Base-by-base conservation (phyloP, 192 early-diverging fungal genomes). In the Backusella macrospora region DNA sequence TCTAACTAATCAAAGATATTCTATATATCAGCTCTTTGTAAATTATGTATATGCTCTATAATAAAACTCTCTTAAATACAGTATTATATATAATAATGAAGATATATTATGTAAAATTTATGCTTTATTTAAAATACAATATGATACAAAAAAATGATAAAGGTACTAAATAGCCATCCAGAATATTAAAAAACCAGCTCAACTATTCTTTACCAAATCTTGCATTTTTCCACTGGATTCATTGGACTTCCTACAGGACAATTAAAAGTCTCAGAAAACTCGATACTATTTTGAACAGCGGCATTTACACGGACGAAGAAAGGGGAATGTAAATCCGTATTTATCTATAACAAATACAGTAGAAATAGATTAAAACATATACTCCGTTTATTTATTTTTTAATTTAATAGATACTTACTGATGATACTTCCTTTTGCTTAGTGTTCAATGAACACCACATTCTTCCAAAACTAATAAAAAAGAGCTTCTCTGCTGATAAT, bases 211-310 rank as follows among this genome's bases (percentile, higher is more conserved):
- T 80, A 80, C 79, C 79, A 80, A 21, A 80, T 29, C 18, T 59
- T 40, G 65, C 89, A 90, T 73, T 88, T 87, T 2, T 82, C 73
- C 18, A 49, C 13, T n/a, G 92, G 92, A 74, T 94, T 93, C 92
- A 94, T 92, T 21, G 70, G 75, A 3, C 81, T 72, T 15, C 86
- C 87, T 9, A 69, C 62, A 10, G 83, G 74, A 78, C 93, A 94
- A 16, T 86, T 76, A 71, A 91, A 95, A 3, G 87, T 85, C 34
- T 90, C 75, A 8, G 87, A 76, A 84, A 95, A 95, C 15, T 86
- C 80, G 8, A 74, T 55, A 0, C 84, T 87, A 78, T 95, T 93
- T 37, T 79, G 75, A 6, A 91, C 73, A 12, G 83, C 89, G 10
- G 91, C 93, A 21, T 87, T 90, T n/a, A 94, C 91, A 26, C 92